Evolutionary conservation across 2,329 filamentous ascomycete species (phyloP).

Genomic region (Sporothrix brasiliensis): DNA sequence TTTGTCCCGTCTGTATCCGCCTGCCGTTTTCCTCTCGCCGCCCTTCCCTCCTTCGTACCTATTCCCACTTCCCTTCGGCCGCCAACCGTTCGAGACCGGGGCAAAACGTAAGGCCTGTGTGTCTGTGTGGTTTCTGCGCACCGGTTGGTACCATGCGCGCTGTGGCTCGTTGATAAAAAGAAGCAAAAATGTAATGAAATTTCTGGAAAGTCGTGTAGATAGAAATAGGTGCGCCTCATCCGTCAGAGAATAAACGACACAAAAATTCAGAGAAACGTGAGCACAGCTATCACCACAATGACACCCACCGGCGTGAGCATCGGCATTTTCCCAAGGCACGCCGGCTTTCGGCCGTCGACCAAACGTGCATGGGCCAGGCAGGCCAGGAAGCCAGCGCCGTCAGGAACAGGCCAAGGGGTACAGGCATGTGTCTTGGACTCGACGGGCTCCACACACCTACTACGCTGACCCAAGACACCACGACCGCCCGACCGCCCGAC

Average conservation of each 20-base stretch:
- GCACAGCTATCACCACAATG: not conserved
- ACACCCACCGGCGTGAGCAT: slow-evolving; percentile 4
- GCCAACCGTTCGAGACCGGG: slow-evolving; percentile 26
- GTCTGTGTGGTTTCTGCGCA: not conserved
- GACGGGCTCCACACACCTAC: not conserved
- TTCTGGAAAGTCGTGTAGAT: not conserved
- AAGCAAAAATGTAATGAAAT: slow-evolving; percentile 8
- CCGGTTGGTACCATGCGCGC: not conserved
- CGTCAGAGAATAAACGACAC: not conserved
- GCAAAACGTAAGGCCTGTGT: not conserved
- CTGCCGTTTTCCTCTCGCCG: slow-evolving; percentile 9
- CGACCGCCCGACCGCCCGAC: no score
- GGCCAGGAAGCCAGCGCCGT: no score
- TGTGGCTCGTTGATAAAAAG: not conserved
- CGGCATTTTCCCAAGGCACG: not conserved
- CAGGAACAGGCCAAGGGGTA: slow-evolving; percentile 1
- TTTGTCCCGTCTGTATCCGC: not conserved
- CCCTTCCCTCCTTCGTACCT: slow-evolving; percentile 10
- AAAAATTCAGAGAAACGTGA: not conserved
- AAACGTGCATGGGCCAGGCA: not conserved
- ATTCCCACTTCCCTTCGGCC: slow-evolving; percentile 31
- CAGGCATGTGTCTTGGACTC: not conserved
- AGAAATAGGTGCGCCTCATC: not conserved
- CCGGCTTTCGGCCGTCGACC: not conserved
- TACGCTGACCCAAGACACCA: not conserved